These are phyloP conservation scores for Globisporangium polare DNA, from an alignment of 352 stramenopile species.

Conservation along the genomic window DNA sequence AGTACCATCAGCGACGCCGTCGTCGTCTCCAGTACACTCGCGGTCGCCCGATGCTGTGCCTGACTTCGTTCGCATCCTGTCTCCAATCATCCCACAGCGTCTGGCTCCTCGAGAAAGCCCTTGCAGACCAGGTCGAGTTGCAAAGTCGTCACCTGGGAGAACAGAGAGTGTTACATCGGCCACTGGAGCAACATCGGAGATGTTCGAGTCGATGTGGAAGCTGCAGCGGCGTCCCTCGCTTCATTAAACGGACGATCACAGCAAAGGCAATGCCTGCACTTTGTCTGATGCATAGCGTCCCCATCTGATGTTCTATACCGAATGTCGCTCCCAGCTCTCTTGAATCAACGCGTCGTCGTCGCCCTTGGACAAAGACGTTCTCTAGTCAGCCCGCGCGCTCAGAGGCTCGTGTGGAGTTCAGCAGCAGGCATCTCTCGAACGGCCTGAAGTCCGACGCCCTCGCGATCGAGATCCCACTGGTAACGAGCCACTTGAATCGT, in stretches of 20 bases:
- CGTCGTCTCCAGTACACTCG: not conserved
- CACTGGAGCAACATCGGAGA: not conserved
- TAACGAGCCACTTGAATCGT: too few relatives aligned
- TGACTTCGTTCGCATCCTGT: slow-evolving; percentile 11
- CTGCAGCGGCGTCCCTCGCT: slow-evolving; percentile 29
- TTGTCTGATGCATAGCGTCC: too few relatives aligned
- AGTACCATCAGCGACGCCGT: not conserved
- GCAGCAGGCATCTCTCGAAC: too few relatives aligned
- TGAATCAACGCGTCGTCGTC: too few relatives aligned
- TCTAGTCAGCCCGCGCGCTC: too few relatives aligned
- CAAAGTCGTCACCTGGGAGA: slow-evolving; percentile 8
- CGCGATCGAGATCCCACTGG: too few relatives aligned
- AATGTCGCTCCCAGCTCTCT: too few relatives aligned
- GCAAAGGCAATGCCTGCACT: too few relatives aligned
- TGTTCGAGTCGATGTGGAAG: slow-evolving; percentile 35
- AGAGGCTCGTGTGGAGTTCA: too few relatives aligned
- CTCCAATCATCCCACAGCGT: slow-evolving; percentile 8
- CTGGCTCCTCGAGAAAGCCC: not conserved
- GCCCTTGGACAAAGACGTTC: too few relatives aligned
- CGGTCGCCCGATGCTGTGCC: not conserved
- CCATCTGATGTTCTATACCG: too few relatives aligned
- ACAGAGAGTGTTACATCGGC: not conserved
- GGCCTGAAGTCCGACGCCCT: too few relatives aligned
- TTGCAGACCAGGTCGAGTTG: not conserved
- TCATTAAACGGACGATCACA: slow-evolving; percentile 2